phyloP scores from a whole-genome alignment of 345 rosid genomes.

The Populus davidiana region DNA sequence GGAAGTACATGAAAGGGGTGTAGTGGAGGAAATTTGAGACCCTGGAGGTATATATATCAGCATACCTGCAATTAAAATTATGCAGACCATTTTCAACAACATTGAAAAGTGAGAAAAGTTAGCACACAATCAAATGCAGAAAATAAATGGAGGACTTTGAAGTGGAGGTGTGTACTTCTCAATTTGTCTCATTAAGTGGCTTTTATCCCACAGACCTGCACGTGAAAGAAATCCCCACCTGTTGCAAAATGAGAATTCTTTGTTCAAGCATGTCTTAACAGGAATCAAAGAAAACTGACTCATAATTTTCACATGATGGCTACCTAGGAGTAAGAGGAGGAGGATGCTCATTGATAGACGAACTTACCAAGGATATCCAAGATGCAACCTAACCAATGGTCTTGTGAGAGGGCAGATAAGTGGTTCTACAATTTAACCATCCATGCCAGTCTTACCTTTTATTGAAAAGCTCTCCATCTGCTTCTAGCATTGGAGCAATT shows the following conservation, averaged over 20 bases:
- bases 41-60: constrained; percentile 87
- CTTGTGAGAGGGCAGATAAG: background rate
- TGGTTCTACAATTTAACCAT: background rate
- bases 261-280: background rate
- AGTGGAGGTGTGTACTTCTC: constrained; percentile 56
- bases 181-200: constrained; percentile 93
- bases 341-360: background rate
- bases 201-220: constrained; percentile 93
- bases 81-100: background rate
- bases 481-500: constrained; percentile 80
- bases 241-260: constrained; percentile 7
- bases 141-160: background rate
- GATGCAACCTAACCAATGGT: background rate
- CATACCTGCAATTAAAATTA: constrained; percentile 55
- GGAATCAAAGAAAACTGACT: background rate
- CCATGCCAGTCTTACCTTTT: constrained; percentile 47
- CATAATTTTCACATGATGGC: background rate
- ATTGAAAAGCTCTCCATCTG: constrained; percentile 88
- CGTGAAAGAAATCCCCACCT: constrained; percentile 99
- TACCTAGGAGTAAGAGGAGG: background rate
- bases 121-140: background rate
- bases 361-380: background rate
- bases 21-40: constrained; percentile 86
- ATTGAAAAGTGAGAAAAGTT: background rate
- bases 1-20: constrained; percentile 95